phyloP scores from a whole-genome alignment of 176 grass and related monocot species.

The Carex myosuroides region DNA sequence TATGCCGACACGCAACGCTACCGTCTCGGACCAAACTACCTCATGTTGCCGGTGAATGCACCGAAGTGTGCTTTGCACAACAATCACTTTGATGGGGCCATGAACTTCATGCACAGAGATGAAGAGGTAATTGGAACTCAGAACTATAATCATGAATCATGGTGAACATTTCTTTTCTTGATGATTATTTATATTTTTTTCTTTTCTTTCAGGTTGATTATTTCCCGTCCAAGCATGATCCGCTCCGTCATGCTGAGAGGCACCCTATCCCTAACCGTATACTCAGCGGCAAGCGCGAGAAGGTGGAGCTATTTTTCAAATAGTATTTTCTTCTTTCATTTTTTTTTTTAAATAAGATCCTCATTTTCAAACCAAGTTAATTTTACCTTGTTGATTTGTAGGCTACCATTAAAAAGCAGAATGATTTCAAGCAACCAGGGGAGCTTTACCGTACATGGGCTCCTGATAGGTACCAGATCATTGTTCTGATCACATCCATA shows the following conservation, averaged over 20 bases:
- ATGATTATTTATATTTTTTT: background rate
- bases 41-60: constrained; percentile 87
- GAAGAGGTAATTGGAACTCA: constrained; percentile 40
- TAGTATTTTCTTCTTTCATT: background rate
- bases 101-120: constrained; percentile 81
- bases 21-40: constrained; percentile 72
- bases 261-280: constrained; percentile 29
- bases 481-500: background rate
- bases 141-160: background rate
- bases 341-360: background rate
- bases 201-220: constrained; percentile 46
- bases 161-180: background rate
- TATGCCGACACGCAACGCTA: constrained; percentile 90
- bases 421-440: constrained; percentile 78
- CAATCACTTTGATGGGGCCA: constrained; percentile 73
- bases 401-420: constrained; percentile 45
- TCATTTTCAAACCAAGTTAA: background rate
- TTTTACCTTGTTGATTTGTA: constrained; percentile 6
- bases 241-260: constrained; percentile 45
- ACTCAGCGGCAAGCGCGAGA: constrained; percentile 45
- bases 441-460: constrained; percentile 74
- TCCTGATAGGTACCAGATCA: constrained; percentile 30
- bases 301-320: constrained; percentile 20
- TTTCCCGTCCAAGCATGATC: constrained; percentile 59
- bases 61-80: constrained; percentile 58